These are phyloP conservation scores for Coemansia sp. DNA, from an alignment of 192 early-diverging fungal species.

Conservation along the genomic window DNA sequence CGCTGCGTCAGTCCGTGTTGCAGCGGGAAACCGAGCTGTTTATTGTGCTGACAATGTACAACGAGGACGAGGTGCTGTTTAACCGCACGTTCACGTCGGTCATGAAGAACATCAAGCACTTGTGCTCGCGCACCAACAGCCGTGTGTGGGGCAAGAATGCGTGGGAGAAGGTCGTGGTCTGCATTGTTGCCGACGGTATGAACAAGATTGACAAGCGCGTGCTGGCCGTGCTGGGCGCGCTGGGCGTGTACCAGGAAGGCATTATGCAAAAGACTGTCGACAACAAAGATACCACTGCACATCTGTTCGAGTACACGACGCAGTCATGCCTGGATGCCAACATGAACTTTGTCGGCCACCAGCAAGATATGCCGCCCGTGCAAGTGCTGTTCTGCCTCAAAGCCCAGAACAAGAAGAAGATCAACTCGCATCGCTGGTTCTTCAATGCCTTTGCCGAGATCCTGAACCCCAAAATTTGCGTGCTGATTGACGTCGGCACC, in stretches of 20 bases:
- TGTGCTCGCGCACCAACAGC: slow-evolving; percentile 77
- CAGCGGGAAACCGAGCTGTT: slow-evolving; percentile 82
- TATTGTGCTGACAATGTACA: slow-evolving; percentile 92
- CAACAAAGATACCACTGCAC: slow-evolving; percentile 71
- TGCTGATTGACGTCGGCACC: slow-evolving; percentile 93
- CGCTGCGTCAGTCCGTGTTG: slow-evolving; percentile 71
- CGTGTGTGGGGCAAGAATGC: slow-evolving; percentile 79
- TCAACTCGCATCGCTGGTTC: slow-evolving; percentile 97
- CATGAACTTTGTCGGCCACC: slow-evolving; percentile 62
- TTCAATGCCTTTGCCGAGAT: slow-evolving; percentile 88
- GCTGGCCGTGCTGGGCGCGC: slow-evolving; percentile 74
- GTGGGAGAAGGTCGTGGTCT: slow-evolving; percentile 93
- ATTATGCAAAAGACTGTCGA: slow-evolving; percentile 68
- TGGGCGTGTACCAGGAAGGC: slow-evolving; percentile 77
- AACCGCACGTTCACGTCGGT: slow-evolving; percentile 84
- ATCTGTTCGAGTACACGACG: slow-evolving; percentile 90
- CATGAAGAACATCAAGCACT: slow-evolving; percentile 87
- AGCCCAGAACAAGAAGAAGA: slow-evolving; percentile 89
- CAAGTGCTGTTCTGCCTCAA: slow-evolving; percentile 92
- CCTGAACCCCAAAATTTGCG: slow-evolving; percentile 82
- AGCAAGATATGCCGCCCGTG: slow-evolving; percentile 75
- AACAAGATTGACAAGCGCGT: slow-evolving; percentile 75
- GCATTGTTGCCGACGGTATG: slow-evolving; percentile 89
- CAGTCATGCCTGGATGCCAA: slow-evolving; percentile 69
- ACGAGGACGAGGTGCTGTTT: slow-evolving; percentile 89